Conservation (phyloP, 169 alveolate genomes). For the Cardiosporidium cionae region DNA sequence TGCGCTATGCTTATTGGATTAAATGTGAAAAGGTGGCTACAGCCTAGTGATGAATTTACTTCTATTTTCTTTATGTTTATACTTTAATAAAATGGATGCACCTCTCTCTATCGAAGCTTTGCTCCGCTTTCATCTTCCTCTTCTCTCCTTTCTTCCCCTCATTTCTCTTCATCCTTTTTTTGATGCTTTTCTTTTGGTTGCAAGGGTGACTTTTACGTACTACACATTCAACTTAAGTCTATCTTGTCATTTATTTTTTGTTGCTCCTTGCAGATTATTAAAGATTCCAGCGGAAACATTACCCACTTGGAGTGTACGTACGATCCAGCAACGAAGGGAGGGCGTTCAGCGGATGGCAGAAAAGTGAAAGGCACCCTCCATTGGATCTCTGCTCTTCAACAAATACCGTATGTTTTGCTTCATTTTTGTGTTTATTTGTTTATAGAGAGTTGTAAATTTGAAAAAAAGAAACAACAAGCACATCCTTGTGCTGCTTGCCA, state of each 20-base stretch:
- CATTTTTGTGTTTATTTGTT: neutral
- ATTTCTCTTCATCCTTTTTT: no score
- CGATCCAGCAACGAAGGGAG: conserved; percentile 62
- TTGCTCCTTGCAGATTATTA: neutral
- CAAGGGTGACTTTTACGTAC: neutral
- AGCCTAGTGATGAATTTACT: neutral
- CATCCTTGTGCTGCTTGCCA: neutral
- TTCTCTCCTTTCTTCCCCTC: no score
- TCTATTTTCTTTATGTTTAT: neutral
- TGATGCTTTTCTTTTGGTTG: neutral
- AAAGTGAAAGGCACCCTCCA: conserved; percentile 71
- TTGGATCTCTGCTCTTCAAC: conserved; percentile 55
- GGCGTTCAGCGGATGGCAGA: conserved; percentile 42
- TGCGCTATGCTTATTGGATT: conserved; percentile 64
- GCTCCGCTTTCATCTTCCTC: no score
- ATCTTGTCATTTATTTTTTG: neutral
- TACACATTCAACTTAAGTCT: neutral
- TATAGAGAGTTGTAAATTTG: neutral
- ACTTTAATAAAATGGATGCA: neutral
- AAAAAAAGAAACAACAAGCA: neutral
- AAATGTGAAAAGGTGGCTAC: conserved; percentile 50
- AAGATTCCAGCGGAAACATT: conserved; percentile 23
- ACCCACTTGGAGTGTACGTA: conserved; percentile 55
- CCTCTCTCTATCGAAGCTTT: no score
- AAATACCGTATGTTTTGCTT: conserved; percentile 17